Evolutionary conservation across 805 yeast genomes (phyloP), one percentile per base, ranked within the genome.

Genomic region (Starmerella bombi): DNA sequence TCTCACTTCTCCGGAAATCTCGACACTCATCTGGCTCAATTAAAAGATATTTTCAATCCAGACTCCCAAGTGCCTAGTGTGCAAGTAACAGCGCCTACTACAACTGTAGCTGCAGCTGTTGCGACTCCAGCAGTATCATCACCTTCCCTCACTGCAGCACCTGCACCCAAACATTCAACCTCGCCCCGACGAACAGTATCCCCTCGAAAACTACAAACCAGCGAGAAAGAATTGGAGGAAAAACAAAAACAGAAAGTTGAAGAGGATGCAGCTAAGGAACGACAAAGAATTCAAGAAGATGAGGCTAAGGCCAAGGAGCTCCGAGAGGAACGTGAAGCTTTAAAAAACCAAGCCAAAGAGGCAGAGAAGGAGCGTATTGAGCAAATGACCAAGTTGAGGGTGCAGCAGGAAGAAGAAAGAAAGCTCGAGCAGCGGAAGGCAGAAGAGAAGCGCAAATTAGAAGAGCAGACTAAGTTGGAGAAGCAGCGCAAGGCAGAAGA

Each of bases 1-100:
- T 32, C 44, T 10, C 42, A 38, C 15, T 41, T 50, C 2, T 40
- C 38, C n/a, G 49, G 50, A 10, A 42, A 39, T 14, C 38, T 49
- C 12, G 5, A 41, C 7, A 21, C 36, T 7, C 52, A 49, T n/a
- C 32, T 48, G 16, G 21, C 32, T 1, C 46, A 44, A 25, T 30
- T 49, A 7, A 32, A 40, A 23, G 40, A 32, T 16, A 42, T 48
- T 3, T 49, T 43, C 37, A 34, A 32, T 16, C 22, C 27, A n/a
- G n/a, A n/a, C n/a, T n/a, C n/a, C n/a, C n/a, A n/a, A n/a, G n/a
- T n/a, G n/a, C n/a, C n/a, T n/a, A n/a, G n/a, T n/a, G n/a, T n/a
- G n/a, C n/a, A n/a, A n/a, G n/a, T n/a, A n/a, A n/a, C n/a, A n/a
- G n/a, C n/a, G n/a, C n/a, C n/a, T n/a, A n/a, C n/a, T n/a, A n/a